Evolutionary conservation across 2,329 filamentous ascomycete genomes (phyloP).

Genomic region (Trichophyton mentagrophytes): DNA sequence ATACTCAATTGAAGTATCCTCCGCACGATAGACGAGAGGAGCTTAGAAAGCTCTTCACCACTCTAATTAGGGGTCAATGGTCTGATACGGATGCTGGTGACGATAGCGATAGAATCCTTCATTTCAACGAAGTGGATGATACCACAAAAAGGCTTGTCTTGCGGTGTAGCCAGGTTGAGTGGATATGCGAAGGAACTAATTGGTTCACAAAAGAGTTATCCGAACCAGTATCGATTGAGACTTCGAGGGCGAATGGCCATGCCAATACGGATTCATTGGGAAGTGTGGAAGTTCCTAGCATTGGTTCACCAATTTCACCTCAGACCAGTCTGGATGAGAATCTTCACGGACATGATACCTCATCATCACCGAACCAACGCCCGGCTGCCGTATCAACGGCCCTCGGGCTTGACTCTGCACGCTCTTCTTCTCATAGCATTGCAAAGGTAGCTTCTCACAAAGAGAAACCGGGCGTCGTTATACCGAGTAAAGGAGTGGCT

Average conservation of each 20-base stretch:
- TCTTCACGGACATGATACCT: background rate
- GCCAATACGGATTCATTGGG: background rate
- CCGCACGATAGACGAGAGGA: conserved; percentile 89
- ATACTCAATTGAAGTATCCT: conserved; percentile 77
- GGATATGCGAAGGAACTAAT: conserved; percentile 28
- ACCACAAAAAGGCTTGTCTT: conserved; percentile 37
- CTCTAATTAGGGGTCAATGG: conserved; percentile 62
- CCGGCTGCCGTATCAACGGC: conserved; percentile 37
- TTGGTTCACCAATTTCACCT: background rate
- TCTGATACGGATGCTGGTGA: conserved; percentile 37
- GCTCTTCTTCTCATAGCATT: conserved; percentile 63
- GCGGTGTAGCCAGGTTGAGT: conserved; percentile 36
- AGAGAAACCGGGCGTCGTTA: conserved; percentile 71
- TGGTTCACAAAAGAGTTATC: conserved; percentile 17
- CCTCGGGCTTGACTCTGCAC: conserved; percentile 56
- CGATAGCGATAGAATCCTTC: conserved; percentile 31
- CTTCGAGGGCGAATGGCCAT: background rate
- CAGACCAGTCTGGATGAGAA: background rate
- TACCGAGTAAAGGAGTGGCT: conserved; percentile 48
- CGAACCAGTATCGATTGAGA: conserved; percentile 11
- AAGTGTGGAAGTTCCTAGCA: background rate
- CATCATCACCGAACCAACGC: background rate
- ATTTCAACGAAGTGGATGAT: conserved; percentile 40
- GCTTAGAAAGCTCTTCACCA: conserved; percentile 59
- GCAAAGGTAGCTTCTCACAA: conserved; percentile 65